phyloP scores from a whole-genome alignment of 148 eudicot genomes.

The Rhododendron ferrugineum region DNA sequence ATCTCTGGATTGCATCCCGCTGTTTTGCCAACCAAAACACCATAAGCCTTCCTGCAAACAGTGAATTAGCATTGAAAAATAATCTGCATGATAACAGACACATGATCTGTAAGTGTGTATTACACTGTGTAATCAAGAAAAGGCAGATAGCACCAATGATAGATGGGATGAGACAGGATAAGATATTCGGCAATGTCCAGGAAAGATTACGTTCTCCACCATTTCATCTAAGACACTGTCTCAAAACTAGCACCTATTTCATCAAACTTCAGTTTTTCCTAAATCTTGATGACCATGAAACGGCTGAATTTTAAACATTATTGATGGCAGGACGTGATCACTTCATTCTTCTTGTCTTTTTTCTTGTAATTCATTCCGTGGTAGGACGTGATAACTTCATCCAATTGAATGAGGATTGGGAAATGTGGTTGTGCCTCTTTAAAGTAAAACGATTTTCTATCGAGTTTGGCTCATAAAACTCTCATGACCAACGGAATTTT shows the following conservation, averaged over 20 bases:
- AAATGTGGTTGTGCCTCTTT: not conserved
- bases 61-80: not conserved
- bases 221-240: not conserved
- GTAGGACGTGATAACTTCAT: not conserved
- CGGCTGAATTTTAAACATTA: not conserved
- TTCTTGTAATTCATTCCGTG: not conserved
- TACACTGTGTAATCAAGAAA: not conserved
- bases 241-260: not conserved
- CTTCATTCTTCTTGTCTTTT: not conserved
- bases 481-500: not conserved
- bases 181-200: not conserved
- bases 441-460: not conserved
- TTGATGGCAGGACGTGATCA: not conserved
- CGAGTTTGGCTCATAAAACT: not conserved
- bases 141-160: not conserved
- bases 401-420: not conserved
- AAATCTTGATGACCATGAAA: not conserved
- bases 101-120: not conserved
- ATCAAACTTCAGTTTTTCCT: not conserved
- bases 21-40: slow-evolving; percentile 95
- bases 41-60: slow-evolving; percentile 67
- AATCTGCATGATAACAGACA: not conserved
- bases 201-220: not conserved
- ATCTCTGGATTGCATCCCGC: slow-evolving; percentile 58
- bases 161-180: not conserved